Evolutionary conservation across 2,329 filamentous ascomycete species (phyloP).

Genomic region (Pezicula carpinea): DNA sequence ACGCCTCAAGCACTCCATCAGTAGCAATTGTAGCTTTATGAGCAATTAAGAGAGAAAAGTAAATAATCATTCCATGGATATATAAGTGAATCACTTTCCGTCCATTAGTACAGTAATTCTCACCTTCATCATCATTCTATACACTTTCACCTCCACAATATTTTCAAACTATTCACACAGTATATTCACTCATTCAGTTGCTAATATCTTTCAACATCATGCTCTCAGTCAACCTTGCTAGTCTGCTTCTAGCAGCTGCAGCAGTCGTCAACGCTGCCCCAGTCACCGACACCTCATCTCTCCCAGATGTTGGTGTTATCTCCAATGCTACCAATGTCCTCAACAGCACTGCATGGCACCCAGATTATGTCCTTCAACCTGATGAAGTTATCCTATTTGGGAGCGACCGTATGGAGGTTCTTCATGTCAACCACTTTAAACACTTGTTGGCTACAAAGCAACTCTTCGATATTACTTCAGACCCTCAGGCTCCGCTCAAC

Average conservation of each 20-base stretch:
- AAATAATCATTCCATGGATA: too few relatives aligned
- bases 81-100: background rate
- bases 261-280: background rate
- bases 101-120: background rate
- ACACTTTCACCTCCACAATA: background rate
- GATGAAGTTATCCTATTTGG: conserved; percentile 1
- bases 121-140: background rate
- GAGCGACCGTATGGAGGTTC: background rate
- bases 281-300: background rate
- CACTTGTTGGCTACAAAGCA: background rate
- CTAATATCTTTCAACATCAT: background rate
- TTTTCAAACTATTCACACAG: background rate
- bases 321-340: background rate
- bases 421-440: background rate
- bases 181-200: too few relatives aligned
- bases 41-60: too few relatives aligned
- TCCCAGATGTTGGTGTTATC: background rate
- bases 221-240: background rate
- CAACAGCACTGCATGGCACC: background rate
- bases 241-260: background rate
- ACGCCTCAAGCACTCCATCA: too few relatives aligned
- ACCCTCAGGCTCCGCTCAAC: background rate
- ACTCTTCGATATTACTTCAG: background rate
- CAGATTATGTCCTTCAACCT: background rate
- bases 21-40: too few relatives aligned